These are phyloP conservation scores for Camelina hispida DNA, from an alignment of 345 rosid species.

Conservation along the genomic window DNA sequence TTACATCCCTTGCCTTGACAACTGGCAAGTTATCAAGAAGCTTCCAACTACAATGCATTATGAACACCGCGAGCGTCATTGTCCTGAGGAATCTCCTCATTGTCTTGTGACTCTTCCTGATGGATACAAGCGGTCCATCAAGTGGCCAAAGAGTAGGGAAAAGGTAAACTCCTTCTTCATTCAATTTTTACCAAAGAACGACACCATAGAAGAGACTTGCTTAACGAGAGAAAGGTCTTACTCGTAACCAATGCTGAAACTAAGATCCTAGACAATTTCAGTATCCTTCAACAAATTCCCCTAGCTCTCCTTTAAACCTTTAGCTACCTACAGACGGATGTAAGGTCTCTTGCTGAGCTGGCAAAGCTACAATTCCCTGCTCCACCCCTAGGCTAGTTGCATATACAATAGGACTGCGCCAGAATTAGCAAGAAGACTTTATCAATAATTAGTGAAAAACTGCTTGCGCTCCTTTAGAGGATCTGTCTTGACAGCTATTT, in stretches of 20 bases:
- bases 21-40: conserved; percentile 69
- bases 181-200: not conserved
- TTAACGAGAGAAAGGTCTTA: too few species aligned
- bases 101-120: conserved; percentile 85
- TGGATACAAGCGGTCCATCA: conserved; percentile 69
- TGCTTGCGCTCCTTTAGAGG: not conserved
- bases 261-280: too few species aligned
- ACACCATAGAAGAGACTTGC: not conserved
- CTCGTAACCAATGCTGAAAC: too few species aligned
- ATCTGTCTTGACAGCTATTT: conserved; percentile 22
- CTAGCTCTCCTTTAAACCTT: too few species aligned
- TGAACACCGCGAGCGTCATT: conserved; percentile 95
- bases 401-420: not conserved
- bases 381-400: too few species aligned
- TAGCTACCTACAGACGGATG: too few species aligned
- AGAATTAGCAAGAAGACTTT: not conserved
- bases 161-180: conserved; percentile 39
- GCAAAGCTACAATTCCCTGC: not conserved
- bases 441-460: not conserved
- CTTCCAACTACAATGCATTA: conserved; percentile 72
- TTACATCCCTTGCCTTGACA: conserved; percentile 97
- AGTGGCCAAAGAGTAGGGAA: conserved; percentile 92
- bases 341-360: not conserved
- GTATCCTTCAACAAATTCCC: too few species aligned
- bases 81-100: conserved; percentile 79